These are phyloP conservation scores for Xylaria sp. DNA, from an alignment of 2,329 filamentous ascomycete genomes.

Conservation along the genomic window DNA sequence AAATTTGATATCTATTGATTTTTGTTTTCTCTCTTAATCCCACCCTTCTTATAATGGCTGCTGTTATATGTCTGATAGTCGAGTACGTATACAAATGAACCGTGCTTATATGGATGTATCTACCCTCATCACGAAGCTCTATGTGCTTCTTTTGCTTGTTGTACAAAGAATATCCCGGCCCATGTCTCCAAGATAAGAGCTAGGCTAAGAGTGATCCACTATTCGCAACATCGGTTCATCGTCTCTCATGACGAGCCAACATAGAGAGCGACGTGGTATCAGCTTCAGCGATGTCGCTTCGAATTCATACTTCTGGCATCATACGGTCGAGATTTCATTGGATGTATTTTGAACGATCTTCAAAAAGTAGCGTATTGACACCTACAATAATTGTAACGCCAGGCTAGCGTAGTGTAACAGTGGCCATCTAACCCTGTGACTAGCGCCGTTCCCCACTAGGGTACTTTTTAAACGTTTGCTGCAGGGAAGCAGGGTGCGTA, in stretches of 20 bases:
- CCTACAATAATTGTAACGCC: neutral
- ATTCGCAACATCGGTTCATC: constrained; percentile 35
- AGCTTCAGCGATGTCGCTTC: constrained; percentile 8
- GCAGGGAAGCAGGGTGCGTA: neutral
- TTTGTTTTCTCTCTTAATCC: neutral
- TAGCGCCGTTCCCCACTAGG: constrained; percentile 6
- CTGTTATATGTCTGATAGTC: constrained; percentile 23
- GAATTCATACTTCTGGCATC: constrained; percentile 11
- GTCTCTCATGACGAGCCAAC: constrained; percentile 29
- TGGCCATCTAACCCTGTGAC: neutral
- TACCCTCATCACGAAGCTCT: constrained; percentile 31
- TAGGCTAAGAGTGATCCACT: constrained; percentile 30
- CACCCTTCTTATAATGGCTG: constrained; percentile 7
- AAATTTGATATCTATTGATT: constrained; percentile 13
- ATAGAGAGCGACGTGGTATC: constrained; percentile 8
- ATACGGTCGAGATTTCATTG: neutral
- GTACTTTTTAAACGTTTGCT: constrained; percentile 14
- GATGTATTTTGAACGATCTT: constrained; percentile 4
- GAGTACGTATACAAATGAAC: constrained; percentile 46
- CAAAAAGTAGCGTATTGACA: constrained; percentile 1
- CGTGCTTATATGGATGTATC: constrained; percentile 26
- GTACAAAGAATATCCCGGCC: constrained; percentile 35
- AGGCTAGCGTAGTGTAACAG: neutral
- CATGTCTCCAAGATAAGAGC: constrained; percentile 19
- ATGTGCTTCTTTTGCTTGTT: constrained; percentile 34